phyloP scores from a whole-genome alignment of 2,329 filamentous ascomycete species.

The Colletotrichum liaoningense region DNA sequence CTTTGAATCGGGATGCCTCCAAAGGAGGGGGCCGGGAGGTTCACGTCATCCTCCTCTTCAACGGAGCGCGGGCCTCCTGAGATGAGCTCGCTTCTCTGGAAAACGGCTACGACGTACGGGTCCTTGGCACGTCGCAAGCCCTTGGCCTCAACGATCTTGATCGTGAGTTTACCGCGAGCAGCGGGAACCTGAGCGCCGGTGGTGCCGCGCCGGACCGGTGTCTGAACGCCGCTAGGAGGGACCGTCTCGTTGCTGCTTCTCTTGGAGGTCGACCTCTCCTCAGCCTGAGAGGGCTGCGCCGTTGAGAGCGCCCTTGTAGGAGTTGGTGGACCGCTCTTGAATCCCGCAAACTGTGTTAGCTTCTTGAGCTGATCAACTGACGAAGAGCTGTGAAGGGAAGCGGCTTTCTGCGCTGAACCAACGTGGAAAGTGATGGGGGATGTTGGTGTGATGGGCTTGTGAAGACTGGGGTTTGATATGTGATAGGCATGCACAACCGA shows the following conservation, averaged over 20 bases:
- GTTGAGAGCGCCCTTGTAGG: slow-evolving; percentile 88
- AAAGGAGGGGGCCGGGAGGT: slow-evolving; percentile 56
- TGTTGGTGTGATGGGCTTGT: slow-evolving; percentile 61
- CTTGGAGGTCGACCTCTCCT: slow-evolving; percentile 49
- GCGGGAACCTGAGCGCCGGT: slow-evolving; percentile 73
- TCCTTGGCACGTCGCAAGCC: slow-evolving; percentile 85
- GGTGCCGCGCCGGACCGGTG: slow-evolving; percentile 55
- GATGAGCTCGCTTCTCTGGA: slow-evolving; percentile 96
- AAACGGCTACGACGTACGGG: slow-evolving; percentile 96
- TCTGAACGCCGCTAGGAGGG: slow-evolving; percentile 64
- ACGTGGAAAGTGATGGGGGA: slow-evolving; percentile 59
- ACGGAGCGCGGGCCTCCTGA: slow-evolving; percentile 81
- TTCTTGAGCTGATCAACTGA: slow-evolving; percentile 78
- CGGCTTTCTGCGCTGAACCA: slow-evolving; percentile 49
- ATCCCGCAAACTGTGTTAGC: slow-evolving; percentile 86
- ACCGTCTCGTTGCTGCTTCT: slow-evolving; percentile 55
- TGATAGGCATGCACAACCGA: slow-evolving; percentile 74
- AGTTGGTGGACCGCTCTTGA: slow-evolving; percentile 93
- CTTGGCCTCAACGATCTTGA: slow-evolving; percentile 88
- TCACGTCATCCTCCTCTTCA: slow-evolving; percentile 69
- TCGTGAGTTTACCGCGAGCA: slow-evolving; percentile 87
- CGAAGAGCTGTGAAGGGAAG: slow-evolving; percentile 64
- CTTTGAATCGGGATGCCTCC: slow-evolving; percentile 73
- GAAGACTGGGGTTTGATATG: slow-evolving; percentile 73
- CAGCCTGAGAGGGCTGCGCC: slow-evolving; percentile 63